phyloP scores from a whole-genome alignment of 768 basidiomycete genomes.

The Lentinula aciculospora region DNA sequence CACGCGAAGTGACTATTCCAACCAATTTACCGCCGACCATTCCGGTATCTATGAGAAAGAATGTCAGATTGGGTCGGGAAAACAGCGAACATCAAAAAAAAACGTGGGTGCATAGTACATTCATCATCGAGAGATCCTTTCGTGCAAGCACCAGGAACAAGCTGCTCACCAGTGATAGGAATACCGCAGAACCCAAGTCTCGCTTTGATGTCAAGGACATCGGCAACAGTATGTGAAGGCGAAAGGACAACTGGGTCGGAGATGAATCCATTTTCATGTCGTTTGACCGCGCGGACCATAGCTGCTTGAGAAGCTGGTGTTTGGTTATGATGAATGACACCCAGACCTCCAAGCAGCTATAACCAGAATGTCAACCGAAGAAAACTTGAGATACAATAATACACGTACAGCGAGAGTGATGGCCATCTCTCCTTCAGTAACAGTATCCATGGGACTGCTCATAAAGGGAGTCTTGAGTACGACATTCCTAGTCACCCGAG shows the following conservation, averaged over 20 bases:
- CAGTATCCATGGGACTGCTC: conserved; percentile 99
- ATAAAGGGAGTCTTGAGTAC: conserved; percentile 91
- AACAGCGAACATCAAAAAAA: too few relatives aligned
- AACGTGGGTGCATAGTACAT: conserved; percentile 4
- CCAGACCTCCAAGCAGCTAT: conserved; percentile 89
- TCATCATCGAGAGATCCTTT: background rate
- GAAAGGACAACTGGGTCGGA: conserved; percentile 88
- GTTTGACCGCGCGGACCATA: conserved; percentile 97
- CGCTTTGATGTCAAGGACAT: conserved; percentile 91
- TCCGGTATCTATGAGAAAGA: conserved; percentile 63
- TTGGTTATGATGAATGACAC: conserved; percentile 98
- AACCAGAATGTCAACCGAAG: conserved; percentile 8
- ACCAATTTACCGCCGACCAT: conserved; percentile 85
- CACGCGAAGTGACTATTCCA: conserved; percentile 94
- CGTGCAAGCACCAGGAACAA: conserved; percentile 29
- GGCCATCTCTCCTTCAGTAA: conserved; percentile 93
- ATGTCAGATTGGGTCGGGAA: conserved; percentile 15
- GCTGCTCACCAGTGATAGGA: conserved; percentile 86
- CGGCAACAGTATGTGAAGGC: conserved; percentile 71
- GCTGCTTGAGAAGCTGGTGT: conserved; percentile 79
- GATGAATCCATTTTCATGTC: conserved; percentile 99
- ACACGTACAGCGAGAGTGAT: conserved; percentile 81
- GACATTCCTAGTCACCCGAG: conserved; percentile 86
- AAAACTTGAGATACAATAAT: conserved; percentile 9
- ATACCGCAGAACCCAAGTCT: conserved; percentile 93